phyloP scores from a whole-genome alignment of 2,329 filamentous ascomycete species.

The Tricladium varicosporioides region DNA sequence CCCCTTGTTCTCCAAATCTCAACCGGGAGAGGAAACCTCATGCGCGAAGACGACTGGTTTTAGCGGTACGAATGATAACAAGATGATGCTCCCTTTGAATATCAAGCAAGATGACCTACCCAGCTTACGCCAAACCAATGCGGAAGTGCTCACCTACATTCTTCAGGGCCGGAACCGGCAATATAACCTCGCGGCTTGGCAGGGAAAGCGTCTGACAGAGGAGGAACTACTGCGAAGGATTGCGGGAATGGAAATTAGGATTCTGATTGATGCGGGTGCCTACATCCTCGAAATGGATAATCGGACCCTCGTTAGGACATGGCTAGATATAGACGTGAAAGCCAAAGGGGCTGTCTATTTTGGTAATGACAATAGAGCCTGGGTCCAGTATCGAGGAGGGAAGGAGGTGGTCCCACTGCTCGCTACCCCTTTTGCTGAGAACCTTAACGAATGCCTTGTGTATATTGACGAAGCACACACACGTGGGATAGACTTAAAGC shows the following conservation, averaged over 20 bases:
- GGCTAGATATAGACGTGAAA: conserved; percentile 46
- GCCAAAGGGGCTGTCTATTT: conserved; percentile 49
- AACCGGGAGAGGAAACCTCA: conserved; percentile 40
- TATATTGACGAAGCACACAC: conserved; percentile 72
- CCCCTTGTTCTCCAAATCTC: conserved; percentile 18
- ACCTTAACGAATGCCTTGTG: conserved; percentile 57
- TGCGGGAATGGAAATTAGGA: conserved; percentile 42
- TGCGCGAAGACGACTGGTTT: conserved; percentile 54
- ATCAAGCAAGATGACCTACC: conserved; percentile 55
- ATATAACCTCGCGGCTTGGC: conserved; percentile 25
- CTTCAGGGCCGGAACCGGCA: conserved; percentile 51
- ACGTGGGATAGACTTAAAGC: conserved; percentile 63
- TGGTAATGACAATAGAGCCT: conserved; percentile 51
- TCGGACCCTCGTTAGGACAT: conserved; percentile 47
- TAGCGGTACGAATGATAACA: conserved; percentile 66
- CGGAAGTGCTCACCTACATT: conserved; percentile 59
- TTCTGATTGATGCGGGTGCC: conserved; percentile 71
- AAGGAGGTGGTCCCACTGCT: conserved; percentile 45
- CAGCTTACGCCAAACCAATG: conserved; percentile 62
- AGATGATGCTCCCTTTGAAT: conserved; percentile 53
- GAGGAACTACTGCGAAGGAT: conserved; percentile 47
- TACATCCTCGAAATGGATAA: conserved; percentile 66
- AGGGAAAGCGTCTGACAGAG: conserved; percentile 31
- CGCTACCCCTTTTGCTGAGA: conserved; percentile 55
- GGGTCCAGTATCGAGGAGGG: conserved; percentile 49